Base-by-base conservation (phyloP, 2,329 filamentous ascomycete genomes). In the Mycogone perniciosa region DNA sequence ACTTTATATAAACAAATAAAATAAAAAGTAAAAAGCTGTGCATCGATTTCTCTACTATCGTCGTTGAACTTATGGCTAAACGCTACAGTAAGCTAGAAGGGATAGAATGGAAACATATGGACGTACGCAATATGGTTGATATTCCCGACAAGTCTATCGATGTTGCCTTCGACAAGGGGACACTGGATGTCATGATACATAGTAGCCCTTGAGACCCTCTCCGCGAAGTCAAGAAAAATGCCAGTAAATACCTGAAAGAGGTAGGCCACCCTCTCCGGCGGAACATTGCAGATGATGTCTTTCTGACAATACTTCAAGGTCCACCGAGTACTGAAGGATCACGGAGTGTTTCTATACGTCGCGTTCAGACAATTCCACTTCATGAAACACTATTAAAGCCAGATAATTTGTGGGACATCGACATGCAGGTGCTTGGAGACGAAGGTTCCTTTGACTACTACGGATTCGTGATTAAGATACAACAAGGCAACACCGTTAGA, bases 101-200 rank as follows among this genome's bases (percentile, higher is more conserved):
- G 4, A 75, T 80, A n/a, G 62, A 68, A 44, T 83, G 79, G 79
- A 55, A 59, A 29, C 62, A 68, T 34, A 70, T 70, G 53, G 79
- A 83, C 57, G 72, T 82, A 3, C 73, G 79, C 6, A 56, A 75
- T 34, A 74, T 83, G 69, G 57, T 62, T 7, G 59, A 61, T 1
- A 56, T 80, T 1, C 58, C 64, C 1, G 62, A 68, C 31, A 58
- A 53, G 1, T 73, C 70, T 1, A 60, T 84, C 37, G 75, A 80
- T 56, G 69, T 82, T 5, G 78, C 78, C 8, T 80, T 84, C 55
- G 76, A 81, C 56, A 81, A 81, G 60, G 71, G 71, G 3, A 80
- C 76, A 1, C 63, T 81, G 3, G 76, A 81, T 62, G 75, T 73
- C 42, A 78, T 81, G 72, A 75, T 81, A 31, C 68, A 76, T 57